Evolutionary conservation across 1,284 basidiomycete genomes (phyloP).

Genomic region (Wolfiporia cocos): DNA sequence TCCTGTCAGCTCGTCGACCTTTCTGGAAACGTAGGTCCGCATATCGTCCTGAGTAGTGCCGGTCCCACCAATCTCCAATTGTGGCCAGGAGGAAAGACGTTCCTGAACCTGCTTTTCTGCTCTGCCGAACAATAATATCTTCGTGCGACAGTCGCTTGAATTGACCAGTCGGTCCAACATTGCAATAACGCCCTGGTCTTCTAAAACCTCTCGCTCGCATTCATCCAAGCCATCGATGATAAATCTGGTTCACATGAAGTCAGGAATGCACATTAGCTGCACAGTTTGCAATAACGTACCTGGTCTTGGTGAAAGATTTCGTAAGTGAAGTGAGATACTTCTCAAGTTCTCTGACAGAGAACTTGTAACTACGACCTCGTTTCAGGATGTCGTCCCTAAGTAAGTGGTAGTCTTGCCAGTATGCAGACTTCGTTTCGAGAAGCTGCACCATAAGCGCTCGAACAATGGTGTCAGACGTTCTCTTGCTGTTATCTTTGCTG

Average conservation of each 20-base stretch:
- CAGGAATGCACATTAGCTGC: no score
- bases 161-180: no score
- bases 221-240: no score
- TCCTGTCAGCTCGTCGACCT: background rate
- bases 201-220: no score
- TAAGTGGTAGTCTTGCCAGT: background rate
- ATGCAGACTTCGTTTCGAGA: background rate
- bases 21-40: background rate
- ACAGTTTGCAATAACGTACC: no score
- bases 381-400: background rate
- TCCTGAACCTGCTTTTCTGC: background rate
- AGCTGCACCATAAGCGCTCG: background rate
- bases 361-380: background rate
- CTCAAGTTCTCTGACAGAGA: no score
- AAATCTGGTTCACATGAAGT: no score
- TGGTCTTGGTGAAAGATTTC: no score
- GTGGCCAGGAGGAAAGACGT: background rate
- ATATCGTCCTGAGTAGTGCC: background rate
- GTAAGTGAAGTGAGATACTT: no score
- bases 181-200: no score
- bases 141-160: background rate
- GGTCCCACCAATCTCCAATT: background rate
- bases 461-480: background rate
- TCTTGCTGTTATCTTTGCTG: background rate
- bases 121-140: background rate